A percentile compares a stretch with the other conserved stretches of the same genome.
Evolutionary conservation across 1,284 basidiomycete genomes (phyloP).

Genomic region (Pascua sp.): DNA sequence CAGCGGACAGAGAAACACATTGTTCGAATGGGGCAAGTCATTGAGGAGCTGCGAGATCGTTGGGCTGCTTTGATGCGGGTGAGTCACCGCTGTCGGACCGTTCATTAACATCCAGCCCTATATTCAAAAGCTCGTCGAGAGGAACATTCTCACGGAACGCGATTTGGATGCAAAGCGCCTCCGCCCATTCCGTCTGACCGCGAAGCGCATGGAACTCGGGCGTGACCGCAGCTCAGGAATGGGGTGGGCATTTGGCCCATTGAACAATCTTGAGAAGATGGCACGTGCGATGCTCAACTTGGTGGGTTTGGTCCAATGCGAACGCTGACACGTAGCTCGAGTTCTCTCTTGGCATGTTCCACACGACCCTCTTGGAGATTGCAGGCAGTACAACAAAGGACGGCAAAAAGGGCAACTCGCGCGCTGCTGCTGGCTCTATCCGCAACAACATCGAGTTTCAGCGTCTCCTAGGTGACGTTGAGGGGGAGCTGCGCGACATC

Average conservation of each 20-base stretch:
- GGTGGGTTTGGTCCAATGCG: constrained; percentile 51
- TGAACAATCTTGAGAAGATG: constrained; percentile 51
- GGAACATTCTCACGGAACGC: constrained; percentile 36
- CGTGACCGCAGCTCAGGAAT: constrained; percentile 21
- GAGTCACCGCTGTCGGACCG: constrained; percentile 19
- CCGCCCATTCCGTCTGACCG: constrained; percentile 38
- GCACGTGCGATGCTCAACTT: constrained; percentile 77
- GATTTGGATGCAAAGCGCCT: constrained; percentile 42
- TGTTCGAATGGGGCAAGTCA: constrained; percentile 60
- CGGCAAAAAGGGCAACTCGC: constrained; percentile 41
- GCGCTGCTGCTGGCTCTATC: constrained; percentile 30
- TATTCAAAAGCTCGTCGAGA: constrained; percentile 39
- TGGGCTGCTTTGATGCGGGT: constrained; percentile 68
- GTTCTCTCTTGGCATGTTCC: constrained; percentile 74
- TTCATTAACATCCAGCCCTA: constrained; percentile 27
- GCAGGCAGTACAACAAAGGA: constrained; percentile 37
- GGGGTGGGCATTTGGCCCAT: constrained; percentile 29
- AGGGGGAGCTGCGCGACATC: constrained; percentile 40
- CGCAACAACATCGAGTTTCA: constrained; percentile 45
- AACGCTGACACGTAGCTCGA: constrained; percentile 60
- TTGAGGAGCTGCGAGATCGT: constrained; percentile 40
- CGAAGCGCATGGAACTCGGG: constrained; percentile 36
- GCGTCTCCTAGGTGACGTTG: constrained; percentile 43
- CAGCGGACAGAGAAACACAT: constrained; percentile 57
- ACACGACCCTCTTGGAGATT: constrained; percentile 57